Percentiles rank a stretch among this genome's conserved stretches.
These are phyloP conservation scores for Gomphus sp. DNA, from an alignment of 1,284 basidiomycete genomes.

Conservation along the genomic window DNA sequence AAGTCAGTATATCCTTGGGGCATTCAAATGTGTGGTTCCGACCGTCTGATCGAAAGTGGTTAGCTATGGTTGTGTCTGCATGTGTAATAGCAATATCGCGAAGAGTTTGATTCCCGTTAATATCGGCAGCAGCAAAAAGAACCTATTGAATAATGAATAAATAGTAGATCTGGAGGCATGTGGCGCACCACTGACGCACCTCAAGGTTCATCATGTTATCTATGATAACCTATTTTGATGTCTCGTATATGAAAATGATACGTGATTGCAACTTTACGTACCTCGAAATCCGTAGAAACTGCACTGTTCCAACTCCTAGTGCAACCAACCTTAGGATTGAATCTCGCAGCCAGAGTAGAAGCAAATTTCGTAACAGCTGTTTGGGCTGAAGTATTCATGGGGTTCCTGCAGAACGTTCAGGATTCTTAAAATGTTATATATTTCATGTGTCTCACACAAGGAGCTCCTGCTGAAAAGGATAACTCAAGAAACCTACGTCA, in stretches of 20 bases:
- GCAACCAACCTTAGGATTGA: slow-evolving; percentile 33
- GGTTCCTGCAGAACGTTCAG: slow-evolving; percentile 21
- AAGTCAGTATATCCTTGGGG: not conserved
- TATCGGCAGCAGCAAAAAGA: slow-evolving; percentile 41
- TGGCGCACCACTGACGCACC: slow-evolving; percentile 30
- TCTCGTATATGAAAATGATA: not conserved
- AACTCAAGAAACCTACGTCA: slow-evolving; percentile 63
- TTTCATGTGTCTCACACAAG: slow-evolving; percentile 22
- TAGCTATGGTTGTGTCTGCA: slow-evolving; percentile 55
- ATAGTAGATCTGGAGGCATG: not conserved
- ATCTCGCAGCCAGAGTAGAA: slow-evolving; percentile 29
- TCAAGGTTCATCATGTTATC: slow-evolving; percentile 76
- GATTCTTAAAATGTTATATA: not conserved
- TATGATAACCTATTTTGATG: slow-evolving; percentile 45
- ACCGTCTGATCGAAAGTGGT: slow-evolving; percentile 59
- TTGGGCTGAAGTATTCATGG: slow-evolving; percentile 28
- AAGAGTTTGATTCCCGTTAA: slow-evolving; percentile 51
- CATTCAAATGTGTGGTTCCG: slow-evolving; percentile 11
- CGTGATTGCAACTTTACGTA: slow-evolving; percentile 13
- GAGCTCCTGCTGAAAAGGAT: slow-evolving; percentile 50
- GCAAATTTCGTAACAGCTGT: slow-evolving; percentile 31
- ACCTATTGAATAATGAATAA: slow-evolving; percentile 22
- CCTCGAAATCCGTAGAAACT: slow-evolving; percentile 47
- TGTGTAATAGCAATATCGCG: slow-evolving; percentile 52
- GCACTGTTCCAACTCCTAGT: slow-evolving; percentile 46